Evolutionary conservation across 495 filamentous ascomycete species (phyloP).

Genomic region (Annulohypoxylon moriforme): DNA sequence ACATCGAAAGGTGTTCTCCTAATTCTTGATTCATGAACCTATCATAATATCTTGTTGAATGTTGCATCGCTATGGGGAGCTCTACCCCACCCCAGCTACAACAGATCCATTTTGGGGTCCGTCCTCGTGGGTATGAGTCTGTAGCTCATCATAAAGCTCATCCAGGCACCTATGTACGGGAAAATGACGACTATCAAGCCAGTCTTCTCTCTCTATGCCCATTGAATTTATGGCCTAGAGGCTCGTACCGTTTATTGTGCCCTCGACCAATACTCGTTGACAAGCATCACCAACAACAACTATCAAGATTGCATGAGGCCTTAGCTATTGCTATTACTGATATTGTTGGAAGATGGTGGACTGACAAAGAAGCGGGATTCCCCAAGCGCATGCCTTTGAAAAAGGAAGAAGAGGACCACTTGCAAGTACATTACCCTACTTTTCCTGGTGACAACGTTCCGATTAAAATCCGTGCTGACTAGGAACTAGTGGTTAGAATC

Average conservation of each 20-base stretch:
- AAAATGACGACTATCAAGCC: neutral
- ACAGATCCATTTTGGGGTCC: neutral
- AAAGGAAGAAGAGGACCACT: constrained; percentile 1
- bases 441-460: neutral
- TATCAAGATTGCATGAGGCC: neutral
- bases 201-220: neutral
- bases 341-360: constrained; percentile 13
- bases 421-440: neutral
- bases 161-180: neutral
- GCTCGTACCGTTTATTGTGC: neutral
- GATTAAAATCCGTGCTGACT: neutral
- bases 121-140: neutral
- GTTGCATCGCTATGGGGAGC: neutral
- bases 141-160: neutral
- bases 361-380: neutral
- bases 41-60: neutral
- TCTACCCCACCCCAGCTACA: neutral
- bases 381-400: constrained; percentile 10
- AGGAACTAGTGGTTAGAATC: neutral
- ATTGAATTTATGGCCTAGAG: neutral
- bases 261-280: constrained; percentile 2
- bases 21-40: too few species aligned
- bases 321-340: neutral
- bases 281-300: neutral
- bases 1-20: too few species aligned